Conservation (phyloP, 2,329 filamentous ascomycete species). For the Hysterium pulicare region DNA sequence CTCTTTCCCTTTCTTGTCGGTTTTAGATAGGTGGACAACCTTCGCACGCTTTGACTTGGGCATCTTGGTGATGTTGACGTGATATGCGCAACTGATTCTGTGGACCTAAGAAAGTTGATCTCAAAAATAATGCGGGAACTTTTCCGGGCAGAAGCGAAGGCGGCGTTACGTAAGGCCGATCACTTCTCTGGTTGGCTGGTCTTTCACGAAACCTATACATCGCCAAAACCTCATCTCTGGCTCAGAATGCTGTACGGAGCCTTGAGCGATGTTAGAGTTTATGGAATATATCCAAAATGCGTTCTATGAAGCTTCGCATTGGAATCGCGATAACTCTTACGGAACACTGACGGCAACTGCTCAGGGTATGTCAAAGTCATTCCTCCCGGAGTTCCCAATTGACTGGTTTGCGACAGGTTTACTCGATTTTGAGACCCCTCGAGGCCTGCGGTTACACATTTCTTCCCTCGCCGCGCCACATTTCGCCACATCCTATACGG, state of each 20-base stretch:
- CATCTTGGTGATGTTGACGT: conserved; percentile 56
- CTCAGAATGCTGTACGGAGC: conserved; percentile 20
- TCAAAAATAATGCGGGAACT: conserved; percentile 19
- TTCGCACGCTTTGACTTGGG: conserved; percentile 93
- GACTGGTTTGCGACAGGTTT: too few species aligned
- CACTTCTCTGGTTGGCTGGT: neutral
- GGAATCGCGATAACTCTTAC: conserved; percentile 92
- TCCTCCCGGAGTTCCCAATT: too few species aligned
- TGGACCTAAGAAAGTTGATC: neutral
- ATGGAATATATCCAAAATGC: conserved; percentile 95
- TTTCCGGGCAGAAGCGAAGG: conserved; percentile 18
- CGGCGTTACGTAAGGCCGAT: neutral
- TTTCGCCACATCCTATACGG: conserved; percentile 89
- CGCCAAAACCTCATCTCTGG: too few species aligned
- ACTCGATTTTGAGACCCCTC: conserved; percentile 82
- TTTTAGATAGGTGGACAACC: conserved; percentile 85
- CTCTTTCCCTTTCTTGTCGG: conserved; percentile 91
- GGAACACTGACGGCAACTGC: conserved; percentile 79
- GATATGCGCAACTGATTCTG: neutral
- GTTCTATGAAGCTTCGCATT: conserved; percentile 81
- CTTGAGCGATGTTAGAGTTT: conserved; percentile 77
- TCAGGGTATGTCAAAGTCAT: conserved; percentile 55
- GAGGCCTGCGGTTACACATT: conserved; percentile 78
- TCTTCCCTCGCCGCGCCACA: conserved; percentile 89
- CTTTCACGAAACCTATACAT: too few species aligned